phyloP scores from a whole-genome alignment of 257 asterid genomes.

The Fraxinus americana region DNA sequence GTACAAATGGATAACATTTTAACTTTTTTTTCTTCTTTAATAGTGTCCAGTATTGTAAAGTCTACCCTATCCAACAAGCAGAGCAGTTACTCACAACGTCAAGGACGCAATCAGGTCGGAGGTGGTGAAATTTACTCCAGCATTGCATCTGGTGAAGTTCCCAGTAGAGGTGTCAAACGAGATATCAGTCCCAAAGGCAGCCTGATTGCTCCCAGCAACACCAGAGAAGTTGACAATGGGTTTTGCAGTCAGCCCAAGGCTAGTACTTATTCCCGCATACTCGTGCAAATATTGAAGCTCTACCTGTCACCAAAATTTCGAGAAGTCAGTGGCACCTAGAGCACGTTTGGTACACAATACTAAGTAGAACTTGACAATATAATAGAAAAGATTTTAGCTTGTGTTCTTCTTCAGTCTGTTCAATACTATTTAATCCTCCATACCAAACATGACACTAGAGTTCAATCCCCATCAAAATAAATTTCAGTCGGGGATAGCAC shows the following conservation, averaged over 20 bases:
- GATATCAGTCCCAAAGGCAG: constrained; percentile 79
- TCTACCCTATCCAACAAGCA: not conserved
- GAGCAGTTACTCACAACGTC: constrained; percentile 57
- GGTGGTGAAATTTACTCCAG: constrained; percentile 66
- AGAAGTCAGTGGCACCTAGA: not conserved
- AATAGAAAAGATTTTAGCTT: too few relatives aligned
- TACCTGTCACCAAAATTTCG: constrained; percentile 48
- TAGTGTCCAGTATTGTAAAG: not conserved
- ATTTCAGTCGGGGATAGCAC: not conserved
- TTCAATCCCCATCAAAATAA: not conserved
- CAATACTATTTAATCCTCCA: not conserved
- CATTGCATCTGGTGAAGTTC: constrained; percentile 71
- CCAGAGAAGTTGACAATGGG: constrained; percentile 94
- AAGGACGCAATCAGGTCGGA: constrained; percentile 85
- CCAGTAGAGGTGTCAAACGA: constrained; percentile 92
- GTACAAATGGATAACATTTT: not conserved
- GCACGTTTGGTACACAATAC: not conserved
- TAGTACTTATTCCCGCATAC: constrained; percentile 86
- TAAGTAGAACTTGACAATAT: not conserved
- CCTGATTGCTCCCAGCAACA: constrained; percentile 67
- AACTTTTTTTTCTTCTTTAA: not conserved
- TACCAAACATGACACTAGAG: not conserved
- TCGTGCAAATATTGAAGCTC: constrained; percentile 96
- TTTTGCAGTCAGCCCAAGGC: constrained; percentile 83
- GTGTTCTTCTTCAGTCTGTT: not conserved